Evolutionary conservation across 1,139 yeast species (phyloP), one percentile per base, ranked within the genome.

Genomic region (Yamadazyma conglobata): DNA sequence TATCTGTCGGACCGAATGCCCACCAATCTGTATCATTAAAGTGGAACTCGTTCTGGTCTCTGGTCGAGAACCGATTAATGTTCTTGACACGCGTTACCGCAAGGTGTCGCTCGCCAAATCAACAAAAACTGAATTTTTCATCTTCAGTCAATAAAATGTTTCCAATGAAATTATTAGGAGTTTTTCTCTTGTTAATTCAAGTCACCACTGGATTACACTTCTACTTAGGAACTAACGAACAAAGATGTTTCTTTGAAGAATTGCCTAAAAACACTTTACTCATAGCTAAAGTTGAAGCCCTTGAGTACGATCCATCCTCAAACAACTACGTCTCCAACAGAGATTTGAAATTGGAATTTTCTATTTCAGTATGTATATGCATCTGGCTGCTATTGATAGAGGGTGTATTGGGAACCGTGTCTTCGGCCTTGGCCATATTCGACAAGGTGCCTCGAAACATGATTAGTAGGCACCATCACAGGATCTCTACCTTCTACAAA

Each of bases 201-300:
- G 32, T 46, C 23, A 30, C 52, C 15, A 47, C 45, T 26, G 73
- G 65, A 1, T 60, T 69, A 43, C 73, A 68, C 46, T 69, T 68
- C 51, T 68, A 69, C 45, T 56, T 67, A 42, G 56, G 58, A 19
- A 67, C 73, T 8, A 70, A 69, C 4, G 67, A 68, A 44, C 54
- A 63, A 28, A 60, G 69, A 43, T 69, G 74, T 47, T 69, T 69
- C 47, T 68, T 48, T 42, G 74, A 69, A 44, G 72, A 65, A 30
- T 63, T 69, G 44, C 63, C 56, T 15, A 53, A 52, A 26, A 61
- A 65, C 32, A 60, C 73, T 10, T 61, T 69, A 39, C 64, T 68
- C 19, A 70, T 65, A 26, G 73, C 73, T 29, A 62, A 58, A 42
- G 58, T 68, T 30, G 71, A 67, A 44, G 72, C 71, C 10, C 54